Evolutionary conservation across 805 yeast genomes (phyloP), one percentile per base, ranked within the genome.

Genomic region (Lachancea sp.): DNA sequence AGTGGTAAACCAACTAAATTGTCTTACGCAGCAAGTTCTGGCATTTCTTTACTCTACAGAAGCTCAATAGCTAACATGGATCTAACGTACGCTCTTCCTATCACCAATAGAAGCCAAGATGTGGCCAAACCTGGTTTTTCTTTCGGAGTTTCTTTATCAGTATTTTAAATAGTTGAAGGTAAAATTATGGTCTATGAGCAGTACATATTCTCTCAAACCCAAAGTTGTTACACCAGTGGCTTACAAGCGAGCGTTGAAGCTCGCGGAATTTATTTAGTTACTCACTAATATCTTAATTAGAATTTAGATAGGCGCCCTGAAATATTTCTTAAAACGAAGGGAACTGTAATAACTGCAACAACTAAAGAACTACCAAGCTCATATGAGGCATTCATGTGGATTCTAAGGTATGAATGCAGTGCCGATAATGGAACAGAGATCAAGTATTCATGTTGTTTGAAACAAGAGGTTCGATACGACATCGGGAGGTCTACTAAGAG

Each of bases 11-110:
- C 43, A 46, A 49, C 36, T 53, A 51, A 17, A 41, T 49, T 26
- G 12, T 59, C n/a, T 43, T 45, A n/a, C 22, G 72, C 78, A 0
- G 56, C 68, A 2, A 61, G 75, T 7, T 61, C 70, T 1, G 78
- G 80, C 29, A 40, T 75, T 22, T 83, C 84, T 15, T 46, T 78
- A 15, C 55, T 70, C 3, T 80, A 78, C 53, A 67, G 66, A 38
- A 73, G 72, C 28, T 72, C 74, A 1, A 66, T 68, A 29, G 81
- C 83, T 1, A 56, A 70, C 26, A 63, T 79, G 50, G 80, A 78
- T 51, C 61, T 80, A 29, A 71, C 74, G 25, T 70, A 78, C 46
- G 71, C 74, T 20, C 46, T 77, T 38, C 85, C 86, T 5, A 47
- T 79, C 24, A 65, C 72, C 8, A 63, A 69, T 4, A 66, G 74